Evolutionary conservation across 495 filamentous ascomycete species (phyloP).

Genomic region (Pseudoneurospora amorphoporcata): DNA sequence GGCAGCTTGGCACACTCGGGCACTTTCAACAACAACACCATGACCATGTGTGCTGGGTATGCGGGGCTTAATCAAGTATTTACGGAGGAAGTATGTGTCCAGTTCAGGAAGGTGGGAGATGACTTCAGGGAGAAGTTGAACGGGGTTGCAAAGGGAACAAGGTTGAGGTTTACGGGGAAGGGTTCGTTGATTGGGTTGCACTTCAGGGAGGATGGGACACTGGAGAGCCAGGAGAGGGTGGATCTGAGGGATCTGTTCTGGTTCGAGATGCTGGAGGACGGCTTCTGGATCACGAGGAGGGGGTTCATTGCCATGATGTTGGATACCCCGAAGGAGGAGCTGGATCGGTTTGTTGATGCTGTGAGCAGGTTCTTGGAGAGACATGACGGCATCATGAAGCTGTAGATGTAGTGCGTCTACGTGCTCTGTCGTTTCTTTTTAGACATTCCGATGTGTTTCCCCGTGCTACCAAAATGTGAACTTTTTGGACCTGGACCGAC

Average conservation of each 20-base stretch:
- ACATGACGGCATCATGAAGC: slow-evolving; percentile 13
- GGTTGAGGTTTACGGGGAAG: slow-evolving; percentile 28
- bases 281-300: slow-evolving; percentile 36
- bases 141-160: slow-evolving; percentile 23
- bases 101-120: slow-evolving; percentile 31
- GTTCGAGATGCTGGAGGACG: slow-evolving; percentile 38
- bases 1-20: slow-evolving; percentile 42
- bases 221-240: slow-evolving; percentile 19
- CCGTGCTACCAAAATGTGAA: neutral
- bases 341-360: slow-evolving; percentile 30
- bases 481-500: neutral
- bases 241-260: slow-evolving; percentile 37
- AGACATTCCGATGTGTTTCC: neutral
- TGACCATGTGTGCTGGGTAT: slow-evolving; percentile 47
- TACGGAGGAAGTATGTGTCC: slow-evolving; percentile 26
- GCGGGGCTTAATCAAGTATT: slow-evolving; percentile 33
- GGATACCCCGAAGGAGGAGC: slow-evolving; percentile 27
- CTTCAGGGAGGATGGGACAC: slow-evolving; percentile 16
- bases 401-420: neutral
- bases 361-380: slow-evolving; percentile 15
- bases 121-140: slow-evolving; percentile 21
- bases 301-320: slow-evolving; percentile 35
- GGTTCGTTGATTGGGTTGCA: slow-evolving; percentile 38
- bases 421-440: neutral
- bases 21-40: slow-evolving; percentile 59